phyloP scores from a whole-genome alignment of 306 rosid genomes.

The Glycine tomentella region DNA sequence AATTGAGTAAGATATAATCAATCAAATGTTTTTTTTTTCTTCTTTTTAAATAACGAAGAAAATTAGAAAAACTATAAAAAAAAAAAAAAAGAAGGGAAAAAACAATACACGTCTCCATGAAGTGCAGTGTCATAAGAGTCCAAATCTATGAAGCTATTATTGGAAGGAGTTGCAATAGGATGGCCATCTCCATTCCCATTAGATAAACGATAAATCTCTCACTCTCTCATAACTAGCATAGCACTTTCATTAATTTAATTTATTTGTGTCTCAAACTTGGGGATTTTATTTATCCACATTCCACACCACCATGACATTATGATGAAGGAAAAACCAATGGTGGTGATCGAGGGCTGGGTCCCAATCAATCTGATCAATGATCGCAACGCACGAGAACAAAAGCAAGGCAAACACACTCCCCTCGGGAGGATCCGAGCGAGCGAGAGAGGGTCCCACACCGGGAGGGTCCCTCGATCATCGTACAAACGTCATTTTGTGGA shows the following conservation, averaged over 20 bases:
- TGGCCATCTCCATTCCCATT: slow-evolving; percentile 19
- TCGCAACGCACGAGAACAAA: too few relatives aligned
- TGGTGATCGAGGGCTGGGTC: slow-evolving; percentile 34
- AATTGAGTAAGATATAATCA: slow-evolving; percentile 15
- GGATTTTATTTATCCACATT: background rate
- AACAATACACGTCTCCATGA: background rate
- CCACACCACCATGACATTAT: slow-evolving; percentile 11
- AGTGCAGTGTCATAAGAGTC: background rate
- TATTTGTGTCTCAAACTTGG: background rate
- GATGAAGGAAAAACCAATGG: slow-evolving; percentile 35
- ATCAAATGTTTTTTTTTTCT: background rate
- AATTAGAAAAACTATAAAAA: background rate
- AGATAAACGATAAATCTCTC: background rate
- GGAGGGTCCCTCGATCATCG: slow-evolving; percentile 48
- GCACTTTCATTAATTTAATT: background rate
- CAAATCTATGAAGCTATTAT: background rate
- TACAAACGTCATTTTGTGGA: slow-evolving; percentile 53
- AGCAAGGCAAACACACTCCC: background rate
- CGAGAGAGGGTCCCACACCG: too few relatives aligned
- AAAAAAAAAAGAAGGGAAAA: background rate
- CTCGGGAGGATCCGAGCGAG: background rate
- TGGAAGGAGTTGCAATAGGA: slow-evolving; percentile 10
- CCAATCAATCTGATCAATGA: background rate
- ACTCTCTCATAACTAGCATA: too few relatives aligned
- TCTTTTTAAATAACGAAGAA: background rate